These are phyloP conservation scores for Solanum chacoense DNA, from an alignment of 305 asterid genomes.

Conservation along the genomic window DNA sequence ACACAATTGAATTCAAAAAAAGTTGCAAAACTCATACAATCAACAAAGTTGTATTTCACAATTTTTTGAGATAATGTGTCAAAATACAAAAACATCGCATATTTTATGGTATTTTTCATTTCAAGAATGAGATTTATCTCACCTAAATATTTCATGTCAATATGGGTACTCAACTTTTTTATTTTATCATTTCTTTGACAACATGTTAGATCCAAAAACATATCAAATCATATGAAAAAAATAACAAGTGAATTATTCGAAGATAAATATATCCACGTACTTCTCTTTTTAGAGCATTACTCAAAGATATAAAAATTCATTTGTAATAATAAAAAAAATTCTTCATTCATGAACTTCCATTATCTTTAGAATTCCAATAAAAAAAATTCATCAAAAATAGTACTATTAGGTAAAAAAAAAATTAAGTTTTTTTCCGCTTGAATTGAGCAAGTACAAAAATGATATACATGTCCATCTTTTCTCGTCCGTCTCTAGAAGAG, in stretches of 20 bases:
- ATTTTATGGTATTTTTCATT: neutral
- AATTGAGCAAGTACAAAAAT: neutral
- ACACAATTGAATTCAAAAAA: too few relatives aligned
- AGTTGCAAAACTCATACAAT: neutral
- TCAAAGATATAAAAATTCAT: neutral
- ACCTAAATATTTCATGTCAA: neutral
- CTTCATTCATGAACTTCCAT: neutral
- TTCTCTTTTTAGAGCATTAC: neutral
- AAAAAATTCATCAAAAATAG: neutral
- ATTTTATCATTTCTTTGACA: neutral
- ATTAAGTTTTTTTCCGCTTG: neutral
- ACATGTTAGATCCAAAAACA: neutral
- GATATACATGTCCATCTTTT: neutral
- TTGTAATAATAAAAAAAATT: neutral
- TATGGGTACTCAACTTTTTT: neutral
- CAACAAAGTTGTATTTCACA: neutral
- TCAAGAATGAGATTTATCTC: neutral
- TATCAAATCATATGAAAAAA: neutral
- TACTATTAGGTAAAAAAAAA: neutral
- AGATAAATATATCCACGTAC: neutral
- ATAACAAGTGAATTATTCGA: neutral
- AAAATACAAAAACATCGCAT: too few relatives aligned
- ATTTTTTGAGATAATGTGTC: neutral
- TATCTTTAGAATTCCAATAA: neutral
- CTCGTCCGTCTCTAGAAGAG: neutral